These are phyloP conservation scores for Ilyonectria sp. DNA, from an alignment of 2,329 filamentous ascomycete species.

Conservation along the genomic window DNA sequence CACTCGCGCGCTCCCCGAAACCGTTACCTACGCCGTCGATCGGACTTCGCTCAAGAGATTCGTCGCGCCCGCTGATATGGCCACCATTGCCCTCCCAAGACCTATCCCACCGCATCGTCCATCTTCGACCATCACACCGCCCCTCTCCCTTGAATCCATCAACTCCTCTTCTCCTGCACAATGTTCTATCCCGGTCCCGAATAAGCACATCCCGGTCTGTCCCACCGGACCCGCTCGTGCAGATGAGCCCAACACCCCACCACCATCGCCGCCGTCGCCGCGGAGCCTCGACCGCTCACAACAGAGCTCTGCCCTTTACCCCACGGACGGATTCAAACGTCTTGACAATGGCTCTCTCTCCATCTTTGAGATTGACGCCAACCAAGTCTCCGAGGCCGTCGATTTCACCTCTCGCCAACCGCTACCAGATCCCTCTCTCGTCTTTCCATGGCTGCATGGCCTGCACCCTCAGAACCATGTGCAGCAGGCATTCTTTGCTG, in stretches of 20 bases:
- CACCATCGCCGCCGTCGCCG: slow-evolving; percentile 78
- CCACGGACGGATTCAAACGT: slow-evolving; percentile 75
- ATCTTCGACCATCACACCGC: slow-evolving; percentile 60
- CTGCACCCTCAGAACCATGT: slow-evolving; percentile 90
- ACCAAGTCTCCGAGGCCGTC: slow-evolving; percentile 79
- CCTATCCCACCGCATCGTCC: slow-evolving; percentile 63
- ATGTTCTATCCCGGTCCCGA: slow-evolving; percentile 73
- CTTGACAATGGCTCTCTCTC: slow-evolving; percentile 67
- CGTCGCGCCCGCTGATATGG: slow-evolving; percentile 57
- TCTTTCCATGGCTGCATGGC: slow-evolving; percentile 98
- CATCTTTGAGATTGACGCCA: slow-evolving; percentile 81
- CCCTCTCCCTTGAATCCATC: slow-evolving; percentile 57
- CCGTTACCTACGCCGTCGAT: slow-evolving; percentile 3
- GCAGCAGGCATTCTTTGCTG: slow-evolving; percentile 90
- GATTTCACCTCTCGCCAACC: slow-evolving; percentile 84
- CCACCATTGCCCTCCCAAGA: slow-evolving; percentile 68
- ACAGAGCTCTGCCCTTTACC: slow-evolving; percentile 80
- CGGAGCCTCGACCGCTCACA: slow-evolving; percentile 68
- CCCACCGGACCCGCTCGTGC: slow-evolving; percentile 79
- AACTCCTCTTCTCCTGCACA: slow-evolving; percentile 43
- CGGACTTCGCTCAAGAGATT: slow-evolving; percentile 7
- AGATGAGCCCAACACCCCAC: slow-evolving; percentile 72
- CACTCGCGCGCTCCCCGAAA: slow-evolving; percentile 1
- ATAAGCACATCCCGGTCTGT: slow-evolving; percentile 92
- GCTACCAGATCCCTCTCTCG: slow-evolving; percentile 85